Evolutionary conservation across 2,329 filamentous ascomycete genomes (phyloP).

Genomic region (Paramyrothecium sp.): DNA sequence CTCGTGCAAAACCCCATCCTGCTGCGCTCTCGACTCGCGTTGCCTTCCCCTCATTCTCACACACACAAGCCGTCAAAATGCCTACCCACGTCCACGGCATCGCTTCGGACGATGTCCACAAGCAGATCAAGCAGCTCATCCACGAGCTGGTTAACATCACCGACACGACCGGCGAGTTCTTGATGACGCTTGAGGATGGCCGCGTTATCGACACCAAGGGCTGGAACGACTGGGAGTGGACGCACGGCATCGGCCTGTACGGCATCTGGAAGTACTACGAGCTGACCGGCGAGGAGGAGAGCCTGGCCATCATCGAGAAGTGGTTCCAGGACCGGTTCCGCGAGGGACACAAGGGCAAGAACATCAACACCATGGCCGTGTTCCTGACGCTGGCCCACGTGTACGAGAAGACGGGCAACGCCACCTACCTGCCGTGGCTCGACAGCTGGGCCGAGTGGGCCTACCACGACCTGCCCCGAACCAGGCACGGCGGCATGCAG

Average conservation of each 20-base stretch:
- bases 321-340: constrained; percentile 72
- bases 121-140: constrained; percentile 64
- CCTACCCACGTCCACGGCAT: constrained; percentile 39
- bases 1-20: neutral
- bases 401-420: constrained; percentile 72
- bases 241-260: constrained; percentile 76
- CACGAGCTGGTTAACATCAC: constrained; percentile 75
- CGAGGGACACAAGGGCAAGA: constrained; percentile 74
- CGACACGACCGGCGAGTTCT: constrained; percentile 72
- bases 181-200: constrained; percentile 69
- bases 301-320: constrained; percentile 65
- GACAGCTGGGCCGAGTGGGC: constrained; percentile 83
- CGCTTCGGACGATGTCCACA: constrained; percentile 45
- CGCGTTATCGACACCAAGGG: constrained; percentile 81
- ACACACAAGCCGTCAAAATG: constrained; percentile 15
- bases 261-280: constrained; percentile 82
- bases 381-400: constrained; percentile 74
- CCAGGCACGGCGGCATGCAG: constrained; percentile 70
- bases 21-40: too few relatives aligned
- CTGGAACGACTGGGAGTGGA: constrained; percentile 84
- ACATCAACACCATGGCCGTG: constrained; percentile 82
- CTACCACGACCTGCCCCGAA: constrained; percentile 72
- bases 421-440: constrained; percentile 72
- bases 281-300: constrained; percentile 60
- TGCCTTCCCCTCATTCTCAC: neutral